Evolutionary conservation across 495 filamentous ascomycete species (phyloP).

Genomic region (Trichoderma asperelloides): DNA sequence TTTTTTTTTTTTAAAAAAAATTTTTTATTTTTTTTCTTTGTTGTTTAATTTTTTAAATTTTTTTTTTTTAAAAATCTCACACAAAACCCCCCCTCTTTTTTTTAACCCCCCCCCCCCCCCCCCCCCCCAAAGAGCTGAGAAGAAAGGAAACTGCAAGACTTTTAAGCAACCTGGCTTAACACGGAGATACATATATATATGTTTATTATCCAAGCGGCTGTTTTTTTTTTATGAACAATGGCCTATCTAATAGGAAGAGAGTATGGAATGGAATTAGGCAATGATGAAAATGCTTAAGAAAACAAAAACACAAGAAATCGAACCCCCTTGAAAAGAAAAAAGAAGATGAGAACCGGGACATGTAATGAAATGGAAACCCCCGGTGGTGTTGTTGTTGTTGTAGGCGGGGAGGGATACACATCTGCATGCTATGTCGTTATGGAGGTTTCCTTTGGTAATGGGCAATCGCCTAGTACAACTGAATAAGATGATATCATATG

Average conservation of each 20-base stretch:
- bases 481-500: not conserved
- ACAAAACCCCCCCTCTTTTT: no score
- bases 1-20: no score
- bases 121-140: not conserved
- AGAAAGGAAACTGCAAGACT: not conserved
- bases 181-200: not conserved
- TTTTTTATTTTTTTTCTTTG: not conserved
- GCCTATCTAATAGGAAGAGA: not conserved
- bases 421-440: constrained; percentile 8
- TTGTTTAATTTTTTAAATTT: not conserved
- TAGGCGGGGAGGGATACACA: not conserved
- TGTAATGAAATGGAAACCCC: no score
- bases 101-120: not conserved
- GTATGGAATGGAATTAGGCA: not conserved
- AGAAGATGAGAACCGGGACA: not conserved
- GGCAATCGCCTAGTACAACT: not conserved
- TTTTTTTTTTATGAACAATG: not conserved
- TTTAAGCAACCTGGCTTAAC: not conserved
- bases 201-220: not conserved
- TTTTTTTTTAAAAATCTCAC: no score
- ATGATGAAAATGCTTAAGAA: not conserved
- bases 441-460: not conserved
- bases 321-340: not conserved
- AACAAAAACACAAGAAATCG: not conserved
- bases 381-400: not conserved